These are phyloP conservation scores for Lupinus albus DNA, from an alignment of 306 rosid species.

Conservation along the genomic window DNA sequence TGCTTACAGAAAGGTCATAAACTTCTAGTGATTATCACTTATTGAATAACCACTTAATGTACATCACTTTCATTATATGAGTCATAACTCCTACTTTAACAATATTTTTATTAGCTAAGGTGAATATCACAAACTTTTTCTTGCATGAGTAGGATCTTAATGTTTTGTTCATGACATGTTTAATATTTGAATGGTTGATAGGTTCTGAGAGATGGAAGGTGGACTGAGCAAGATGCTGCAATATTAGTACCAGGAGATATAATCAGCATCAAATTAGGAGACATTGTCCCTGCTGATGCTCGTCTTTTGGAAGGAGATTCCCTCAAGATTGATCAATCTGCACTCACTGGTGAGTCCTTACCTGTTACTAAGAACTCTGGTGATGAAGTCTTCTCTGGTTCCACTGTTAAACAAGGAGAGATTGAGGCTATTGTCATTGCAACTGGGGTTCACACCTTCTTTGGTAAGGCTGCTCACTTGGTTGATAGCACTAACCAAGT, in stretches of 20 bases:
- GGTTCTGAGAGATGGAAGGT: slow-evolving; percentile 86
- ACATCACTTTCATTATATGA: too few relatives aligned
- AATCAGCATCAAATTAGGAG: slow-evolving; percentile 81
- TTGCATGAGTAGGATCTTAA: background rate
- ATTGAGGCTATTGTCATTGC: slow-evolving; percentile 91
- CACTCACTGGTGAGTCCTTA: slow-evolving; percentile 89
- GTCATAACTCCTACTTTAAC: too few relatives aligned
- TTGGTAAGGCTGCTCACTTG: slow-evolving; percentile 94
- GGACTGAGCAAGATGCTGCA: slow-evolving; percentile 82
- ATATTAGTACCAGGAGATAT: slow-evolving; percentile 87
- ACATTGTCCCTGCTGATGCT: slow-evolving; percentile 86
- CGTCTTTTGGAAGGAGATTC: slow-evolving; percentile 90
- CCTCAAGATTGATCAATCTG: slow-evolving; percentile 82
- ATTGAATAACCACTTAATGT: too few relatives aligned
- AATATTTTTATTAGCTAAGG: too few relatives aligned
- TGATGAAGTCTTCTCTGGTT: slow-evolving; percentile 85
- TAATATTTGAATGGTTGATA: slow-evolving; percentile 26
- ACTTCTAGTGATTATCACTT: too few relatives aligned
- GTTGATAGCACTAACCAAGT: slow-evolving; percentile 79
- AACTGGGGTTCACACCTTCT: slow-evolving; percentile 92
- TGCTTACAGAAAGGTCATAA: too few relatives aligned
- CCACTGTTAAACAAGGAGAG: slow-evolving; percentile 94
- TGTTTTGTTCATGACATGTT: background rate
- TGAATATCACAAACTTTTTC: background rate
- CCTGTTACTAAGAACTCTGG: slow-evolving; percentile 61